Evolutionary conservation across 2,329 filamentous ascomycete species (phyloP), one percentile per base, ranked within the genome.

Genomic region (Aspergillus amoenus): DNA sequence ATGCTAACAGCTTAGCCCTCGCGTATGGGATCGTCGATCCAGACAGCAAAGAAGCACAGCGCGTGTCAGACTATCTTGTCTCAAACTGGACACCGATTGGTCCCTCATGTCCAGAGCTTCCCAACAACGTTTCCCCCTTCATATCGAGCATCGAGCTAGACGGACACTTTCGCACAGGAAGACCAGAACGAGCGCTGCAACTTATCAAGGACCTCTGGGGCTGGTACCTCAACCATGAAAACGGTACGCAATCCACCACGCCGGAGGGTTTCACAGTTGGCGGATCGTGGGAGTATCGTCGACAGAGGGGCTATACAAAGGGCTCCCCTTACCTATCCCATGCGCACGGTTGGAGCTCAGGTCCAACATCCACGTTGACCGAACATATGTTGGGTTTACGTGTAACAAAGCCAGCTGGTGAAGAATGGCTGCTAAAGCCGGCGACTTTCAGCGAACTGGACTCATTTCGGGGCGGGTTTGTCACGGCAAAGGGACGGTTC

Each of bases 151-250:
- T 79, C 59, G 78, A 79, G 53, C 60, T 79, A 3, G 74, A 77
- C 52, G 76, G 73, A 2, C 75, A 81, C 61, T 74, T 75, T 44
- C 66, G 73, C 3, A 74, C 78, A 9, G 69, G 68, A 17, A 62
- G 76, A 5, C 68, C 72, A 0, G 64, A 73, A 9, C 61, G 68
- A 0, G 76, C 78, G 0, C 66, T 81, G 4, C 75, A 78, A n/a
- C 69, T 81, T 9, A 75, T 78, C 51, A 66, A 74, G 0, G 63
- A 78, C 2, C 75, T 80, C 65, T 84, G 81, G 81, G 81, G 78
- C 0, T 84, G 81, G 62, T 84, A 84, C 81, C 76, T 84, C 5
- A 73, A 82, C 15, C 78, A 82, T 54, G 75, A 79, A 0, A 73
- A 79, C 37, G 82, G 82, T 78, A 84, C 81, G 2, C 80, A 82